Evolutionary conservation across 2,329 filamentous ascomycete genomes (phyloP).

Genomic region (Penicillium nordicum): DNA sequence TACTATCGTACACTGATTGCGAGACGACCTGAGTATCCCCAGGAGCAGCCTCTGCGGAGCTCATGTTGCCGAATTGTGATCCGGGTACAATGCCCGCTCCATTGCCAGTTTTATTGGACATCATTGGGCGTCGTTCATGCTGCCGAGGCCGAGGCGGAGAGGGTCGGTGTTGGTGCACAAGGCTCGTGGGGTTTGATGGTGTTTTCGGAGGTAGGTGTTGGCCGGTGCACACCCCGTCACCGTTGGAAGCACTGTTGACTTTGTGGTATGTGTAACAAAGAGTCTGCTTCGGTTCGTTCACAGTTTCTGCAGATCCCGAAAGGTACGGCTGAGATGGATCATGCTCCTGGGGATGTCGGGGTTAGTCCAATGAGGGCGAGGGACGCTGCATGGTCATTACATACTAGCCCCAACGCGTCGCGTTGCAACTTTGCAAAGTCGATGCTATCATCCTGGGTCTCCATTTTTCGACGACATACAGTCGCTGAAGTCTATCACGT

Average conservation of each 20-base stretch:
- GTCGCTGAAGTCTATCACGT: neutral
- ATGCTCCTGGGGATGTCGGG: constrained; percentile 26
- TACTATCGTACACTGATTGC: constrained; percentile 43
- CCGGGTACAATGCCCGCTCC: constrained; percentile 17
- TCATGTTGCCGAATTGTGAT: constrained; percentile 31
- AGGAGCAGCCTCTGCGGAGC: constrained; percentile 31
- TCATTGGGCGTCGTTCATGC: constrained; percentile 20
- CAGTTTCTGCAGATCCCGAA: constrained; percentile 9
- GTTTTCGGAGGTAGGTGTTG: constrained; percentile 10
- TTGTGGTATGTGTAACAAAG: neutral
- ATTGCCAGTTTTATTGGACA: constrained; percentile 7
- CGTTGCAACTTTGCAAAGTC: constrained; percentile 41
- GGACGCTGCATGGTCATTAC: constrained; percentile 30
- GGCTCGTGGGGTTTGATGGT: constrained; percentile 10
- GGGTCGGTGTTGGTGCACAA: constrained; percentile 2
- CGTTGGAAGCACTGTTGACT: neutral
- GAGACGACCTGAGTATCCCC: constrained; percentile 46
- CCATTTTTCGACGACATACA: neutral
- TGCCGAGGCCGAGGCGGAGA: constrained; percentile 9
- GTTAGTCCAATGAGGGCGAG: constrained; percentile 29
- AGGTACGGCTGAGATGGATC: constrained; percentile 26
- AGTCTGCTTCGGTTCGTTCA: constrained; percentile 3
- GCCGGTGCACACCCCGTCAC: constrained; percentile 4
- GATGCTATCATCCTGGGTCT: constrained; percentile 33
- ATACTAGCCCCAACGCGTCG: constrained; percentile 41